Percentiles rank a stretch among this genome's conserved stretches.
These are phyloP conservation scores for Silene latifolia DNA, from an alignment of 148 eudicot genomes.

Conservation along the genomic window DNA sequence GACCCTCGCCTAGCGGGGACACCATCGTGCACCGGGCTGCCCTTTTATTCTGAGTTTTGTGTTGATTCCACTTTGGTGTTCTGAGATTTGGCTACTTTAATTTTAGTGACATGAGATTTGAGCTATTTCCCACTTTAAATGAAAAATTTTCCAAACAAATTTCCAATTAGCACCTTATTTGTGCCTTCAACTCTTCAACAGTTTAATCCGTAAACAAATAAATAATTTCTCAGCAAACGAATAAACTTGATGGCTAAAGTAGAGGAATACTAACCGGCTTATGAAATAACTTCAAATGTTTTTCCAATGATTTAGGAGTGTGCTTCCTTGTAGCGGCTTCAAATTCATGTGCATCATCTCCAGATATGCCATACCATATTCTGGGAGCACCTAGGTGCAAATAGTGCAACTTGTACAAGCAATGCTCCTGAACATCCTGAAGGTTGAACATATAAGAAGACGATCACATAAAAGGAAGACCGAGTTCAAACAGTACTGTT, in stretches of 20 bases:
- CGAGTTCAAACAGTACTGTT: too few species aligned
- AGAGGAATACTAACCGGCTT: conserved; percentile 42
- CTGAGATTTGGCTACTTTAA: too few species aligned
- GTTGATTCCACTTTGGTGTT: not conserved
- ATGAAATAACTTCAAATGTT: conserved; percentile 38
- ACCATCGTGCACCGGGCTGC: too few species aligned
- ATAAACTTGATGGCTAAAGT: not conserved
- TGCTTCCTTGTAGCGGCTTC: conserved; percentile 50
- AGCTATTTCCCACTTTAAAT: too few species aligned
- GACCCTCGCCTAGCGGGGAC: too few species aligned
- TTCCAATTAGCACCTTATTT: not conserved
- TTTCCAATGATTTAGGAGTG: conserved; percentile 28
- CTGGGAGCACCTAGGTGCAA: conserved; percentile 61
- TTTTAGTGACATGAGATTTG: too few species aligned
- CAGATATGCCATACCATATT: conserved; percentile 72
- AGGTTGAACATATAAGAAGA: conserved; percentile 3
- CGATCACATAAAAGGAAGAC: too few species aligned
- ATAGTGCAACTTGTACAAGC: conserved; percentile 59
- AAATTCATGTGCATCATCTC: conserved; percentile 41
- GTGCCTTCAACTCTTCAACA: not conserved
- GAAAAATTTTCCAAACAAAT: too few species aligned
- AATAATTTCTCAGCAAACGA: too few species aligned
- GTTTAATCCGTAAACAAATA: not conserved
- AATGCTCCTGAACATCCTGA: conserved; percentile 69
- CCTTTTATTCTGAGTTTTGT: too few species aligned